A percentile compares a stretch with the other conserved stretches of the same genome.
phyloP scores from a whole-genome alignment of 108 stramenopile genomes.

The Chaetoceros muelleri region DNA sequence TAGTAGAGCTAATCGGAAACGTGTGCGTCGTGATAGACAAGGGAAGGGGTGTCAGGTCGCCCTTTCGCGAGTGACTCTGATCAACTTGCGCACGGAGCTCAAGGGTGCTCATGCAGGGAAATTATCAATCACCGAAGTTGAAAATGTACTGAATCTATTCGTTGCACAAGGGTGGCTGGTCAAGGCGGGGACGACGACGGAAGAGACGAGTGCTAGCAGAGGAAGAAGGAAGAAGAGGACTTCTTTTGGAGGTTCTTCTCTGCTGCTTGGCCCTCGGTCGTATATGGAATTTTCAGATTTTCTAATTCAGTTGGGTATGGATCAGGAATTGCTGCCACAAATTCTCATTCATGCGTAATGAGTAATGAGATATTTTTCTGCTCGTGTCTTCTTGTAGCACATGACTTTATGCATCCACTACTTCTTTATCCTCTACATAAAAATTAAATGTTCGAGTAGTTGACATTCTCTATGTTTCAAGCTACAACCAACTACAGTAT shows the following conservation, averaged over 20 bases:
- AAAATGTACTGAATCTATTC: constrained; percentile 16
- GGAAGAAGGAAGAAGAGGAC: constrained; percentile 5
- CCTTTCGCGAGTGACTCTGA: constrained; percentile 26
- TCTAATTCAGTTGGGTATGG: constrained; percentile 21
- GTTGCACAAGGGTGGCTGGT: constrained; percentile 31
- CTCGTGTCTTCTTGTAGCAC: too few species aligned
- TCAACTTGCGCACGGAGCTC: constrained; percentile 33
- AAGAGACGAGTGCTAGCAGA: constrained; percentile 3
- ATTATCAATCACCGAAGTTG: constrained; percentile 19
- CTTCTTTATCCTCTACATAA: too few species aligned
- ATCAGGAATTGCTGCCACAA: constrained; percentile 31
- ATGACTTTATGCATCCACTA: too few species aligned
- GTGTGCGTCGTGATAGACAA: not conserved
- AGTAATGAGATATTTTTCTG: too few species aligned
- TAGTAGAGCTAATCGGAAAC: too few species aligned
- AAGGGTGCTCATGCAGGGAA: constrained; percentile 27
- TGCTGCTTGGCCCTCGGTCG: constrained; percentile 21
- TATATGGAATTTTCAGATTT: constrained; percentile 36
- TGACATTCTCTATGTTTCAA: too few species aligned
- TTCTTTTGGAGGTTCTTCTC: not conserved
- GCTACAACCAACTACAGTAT: too few species aligned
- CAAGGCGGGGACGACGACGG: constrained; percentile 13
- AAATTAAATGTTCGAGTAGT: constrained; percentile 3
- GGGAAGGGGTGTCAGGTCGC: constrained; percentile 21
- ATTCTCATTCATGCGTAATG: constrained; percentile 29